Percentiles rank a stretch among this genome's conserved stretches.
phyloP scores from a whole-genome alignment of 179 eudicot species.

The Pouteria campechiana region DNA sequence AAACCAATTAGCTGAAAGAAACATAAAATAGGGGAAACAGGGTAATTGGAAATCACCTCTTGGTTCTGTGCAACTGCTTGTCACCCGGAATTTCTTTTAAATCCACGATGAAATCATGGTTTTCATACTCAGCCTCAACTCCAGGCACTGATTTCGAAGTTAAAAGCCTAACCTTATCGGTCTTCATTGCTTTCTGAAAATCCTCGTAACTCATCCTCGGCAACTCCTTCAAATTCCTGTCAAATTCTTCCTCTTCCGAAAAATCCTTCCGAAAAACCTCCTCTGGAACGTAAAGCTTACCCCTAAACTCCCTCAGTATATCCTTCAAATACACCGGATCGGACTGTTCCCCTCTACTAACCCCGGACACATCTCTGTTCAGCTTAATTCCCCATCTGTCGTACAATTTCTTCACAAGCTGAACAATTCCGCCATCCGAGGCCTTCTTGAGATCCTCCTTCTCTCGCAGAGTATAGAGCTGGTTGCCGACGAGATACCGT shows the following conservation, averaged over 20 bases:
- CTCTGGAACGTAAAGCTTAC: conserved; percentile 86
- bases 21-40: background rate
- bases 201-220: conserved; percentile 60
- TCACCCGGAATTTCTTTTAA: conserved; percentile 71
- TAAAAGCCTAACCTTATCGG: conserved; percentile 54
- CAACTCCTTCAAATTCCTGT: conserved; percentile 33
- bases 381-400: conserved; percentile 16
- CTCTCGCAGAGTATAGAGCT: conserved; percentile 48
- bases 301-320: conserved; percentile 68
- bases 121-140: conserved; percentile 15
- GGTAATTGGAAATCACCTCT: conserved; percentile 40
- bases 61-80: conserved; percentile 60
- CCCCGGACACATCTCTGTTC: conserved; percentile 11
- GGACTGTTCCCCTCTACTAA: conserved; percentile 11
- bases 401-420: conserved; percentile 30
- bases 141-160: conserved; percentile 39
- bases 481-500: conserved; percentile 41
- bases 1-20: background rate
- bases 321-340: conserved; percentile 63
- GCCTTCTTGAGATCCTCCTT: conserved; percentile 22
- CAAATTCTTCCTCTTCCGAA: conserved; percentile 69
- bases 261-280: conserved; percentile 48
- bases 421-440: conserved; percentile 20
- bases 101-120: conserved; percentile 60
- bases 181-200: conserved; percentile 37